A percentile compares a stretch with the other conserved stretches of the same genome.
phyloP scores from a whole-genome alignment of 257 asterid genomes.

The Marsdenia floribunda region DNA sequence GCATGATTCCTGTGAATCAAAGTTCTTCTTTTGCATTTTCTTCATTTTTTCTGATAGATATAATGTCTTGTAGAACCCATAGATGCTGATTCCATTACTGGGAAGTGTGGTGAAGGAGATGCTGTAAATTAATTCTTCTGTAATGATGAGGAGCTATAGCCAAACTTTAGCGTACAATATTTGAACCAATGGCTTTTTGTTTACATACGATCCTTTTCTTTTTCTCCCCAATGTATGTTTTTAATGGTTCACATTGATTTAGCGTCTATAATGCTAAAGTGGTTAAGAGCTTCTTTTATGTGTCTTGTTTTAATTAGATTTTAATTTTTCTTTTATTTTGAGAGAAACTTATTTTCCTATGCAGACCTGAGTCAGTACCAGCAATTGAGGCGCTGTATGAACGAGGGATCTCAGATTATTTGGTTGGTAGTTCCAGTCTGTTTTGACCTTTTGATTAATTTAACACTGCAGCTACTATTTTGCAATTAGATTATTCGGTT shows the following conservation, averaged over 20 bases:
- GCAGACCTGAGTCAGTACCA: conserved; percentile 63
- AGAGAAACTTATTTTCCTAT: conserved; percentile 8
- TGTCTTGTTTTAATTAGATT: neutral
- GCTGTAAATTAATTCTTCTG: neutral
- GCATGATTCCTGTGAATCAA: neutral
- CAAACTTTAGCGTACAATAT: neutral
- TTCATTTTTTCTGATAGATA: neutral
- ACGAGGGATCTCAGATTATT: conserved; percentile 84
- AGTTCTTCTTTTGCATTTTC: neutral
- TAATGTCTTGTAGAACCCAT: neutral
- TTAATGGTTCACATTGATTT: neutral
- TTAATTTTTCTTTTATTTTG: neutral
- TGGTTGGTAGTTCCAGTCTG: conserved; percentile 40
- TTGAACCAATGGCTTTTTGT: neutral
- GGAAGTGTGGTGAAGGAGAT: neutral
- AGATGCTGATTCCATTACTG: neutral
- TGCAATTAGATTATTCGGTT: neutral
- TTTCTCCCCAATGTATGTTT: neutral
- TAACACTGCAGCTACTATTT: neutral
- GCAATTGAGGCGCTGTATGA: conserved; percentile 71
- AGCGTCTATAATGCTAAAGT: neutral
- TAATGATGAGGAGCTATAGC: neutral
- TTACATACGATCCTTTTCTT: neutral
- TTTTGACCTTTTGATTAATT: neutral
- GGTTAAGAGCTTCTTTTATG: neutral